A percentile compares a stretch with the other conserved stretches of the same genome.
phyloP scores from a whole-genome alignment of 2,329 filamentous ascomycete species.

The Arthrobotrys entomopaga region DNA sequence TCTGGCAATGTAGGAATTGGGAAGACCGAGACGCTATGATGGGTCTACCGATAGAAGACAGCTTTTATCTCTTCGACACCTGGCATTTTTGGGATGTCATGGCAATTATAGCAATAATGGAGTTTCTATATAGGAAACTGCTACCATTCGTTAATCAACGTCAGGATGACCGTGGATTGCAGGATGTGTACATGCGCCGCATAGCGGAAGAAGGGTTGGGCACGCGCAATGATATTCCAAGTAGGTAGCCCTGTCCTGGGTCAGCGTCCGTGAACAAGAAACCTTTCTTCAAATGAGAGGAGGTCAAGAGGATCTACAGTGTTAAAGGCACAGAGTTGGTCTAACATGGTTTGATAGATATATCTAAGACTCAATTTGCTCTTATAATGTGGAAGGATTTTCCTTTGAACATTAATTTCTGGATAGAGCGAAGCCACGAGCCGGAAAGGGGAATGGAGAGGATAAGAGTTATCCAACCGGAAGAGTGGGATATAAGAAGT shows the following conservation, averaged over 20 bases:
- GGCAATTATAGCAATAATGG: background rate
- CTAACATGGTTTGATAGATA: background rate
- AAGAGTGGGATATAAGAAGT: background rate
- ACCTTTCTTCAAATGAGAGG: no score
- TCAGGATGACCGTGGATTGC: no score
- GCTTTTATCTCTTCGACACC: constrained; percentile 12
- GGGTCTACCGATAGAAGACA: background rate
- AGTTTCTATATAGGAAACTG: background rate
- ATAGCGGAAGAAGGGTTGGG: no score
- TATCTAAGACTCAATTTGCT: background rate
- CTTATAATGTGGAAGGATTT: constrained; percentile 1
- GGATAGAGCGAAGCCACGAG: background rate
- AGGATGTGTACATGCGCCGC: no score
- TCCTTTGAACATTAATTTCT: background rate
- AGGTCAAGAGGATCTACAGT: no score
- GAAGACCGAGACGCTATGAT: background rate
- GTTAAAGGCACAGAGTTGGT: no score
- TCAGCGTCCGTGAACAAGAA: no score
- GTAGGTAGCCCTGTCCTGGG: no score
- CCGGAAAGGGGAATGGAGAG: background rate
- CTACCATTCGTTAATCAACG: background rate
- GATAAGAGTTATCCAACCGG: background rate
- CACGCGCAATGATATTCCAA: background rate
- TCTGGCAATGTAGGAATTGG: background rate
- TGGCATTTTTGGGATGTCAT: constrained; percentile 23